Conservation (phyloP, 805 yeast species). For the Candida awuae region DNA sequence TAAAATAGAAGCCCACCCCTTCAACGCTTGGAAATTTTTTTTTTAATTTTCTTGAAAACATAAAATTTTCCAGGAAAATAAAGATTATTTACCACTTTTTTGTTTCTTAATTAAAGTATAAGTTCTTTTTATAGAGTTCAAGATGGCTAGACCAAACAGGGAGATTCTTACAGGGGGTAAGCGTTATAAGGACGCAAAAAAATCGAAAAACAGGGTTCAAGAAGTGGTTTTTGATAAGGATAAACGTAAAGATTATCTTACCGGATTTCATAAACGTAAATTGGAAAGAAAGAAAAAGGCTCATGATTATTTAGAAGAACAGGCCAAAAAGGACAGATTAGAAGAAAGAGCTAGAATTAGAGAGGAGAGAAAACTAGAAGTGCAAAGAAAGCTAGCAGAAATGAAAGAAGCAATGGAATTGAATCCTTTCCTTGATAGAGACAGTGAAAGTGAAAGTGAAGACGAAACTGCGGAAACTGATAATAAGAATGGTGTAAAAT, state of each 20-base stretch:
- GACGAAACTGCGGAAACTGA: constrained; percentile 7
- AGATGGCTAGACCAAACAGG: constrained; percentile 51
- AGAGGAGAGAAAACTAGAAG: constrained; percentile 59
- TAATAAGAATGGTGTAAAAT: constrained; percentile 15
- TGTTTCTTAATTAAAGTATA: too few relatives aligned
- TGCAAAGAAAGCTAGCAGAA: constrained; percentile 55
- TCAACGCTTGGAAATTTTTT: too few relatives aligned
- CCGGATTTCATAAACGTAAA: constrained; percentile 95
- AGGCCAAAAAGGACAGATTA: constrained; percentile 59
- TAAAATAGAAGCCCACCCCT: too few relatives aligned
- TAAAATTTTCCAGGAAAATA: too few relatives aligned
- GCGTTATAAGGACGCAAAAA: constrained; percentile 62
- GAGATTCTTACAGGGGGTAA: constrained; percentile 85
- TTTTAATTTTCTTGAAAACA: too few relatives aligned
- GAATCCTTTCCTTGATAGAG: constrained; percentile 10
- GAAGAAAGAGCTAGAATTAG: constrained; percentile 69
- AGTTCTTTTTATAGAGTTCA: too few relatives aligned
- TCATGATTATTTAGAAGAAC: constrained; percentile 64
- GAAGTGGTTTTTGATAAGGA: constrained; percentile 81
- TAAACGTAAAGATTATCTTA: constrained; percentile 72
- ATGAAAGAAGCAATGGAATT: constrained; percentile 32
- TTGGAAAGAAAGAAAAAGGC: constrained; percentile 84
- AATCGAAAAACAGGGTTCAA: constrained; percentile 59
- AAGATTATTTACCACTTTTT: too few relatives aligned
- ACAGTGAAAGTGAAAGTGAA: constrained; percentile 22